phyloP scores from a whole-genome alignment of 2,329 filamentous ascomycete genomes.

The Monilinia polystroma region DNA sequence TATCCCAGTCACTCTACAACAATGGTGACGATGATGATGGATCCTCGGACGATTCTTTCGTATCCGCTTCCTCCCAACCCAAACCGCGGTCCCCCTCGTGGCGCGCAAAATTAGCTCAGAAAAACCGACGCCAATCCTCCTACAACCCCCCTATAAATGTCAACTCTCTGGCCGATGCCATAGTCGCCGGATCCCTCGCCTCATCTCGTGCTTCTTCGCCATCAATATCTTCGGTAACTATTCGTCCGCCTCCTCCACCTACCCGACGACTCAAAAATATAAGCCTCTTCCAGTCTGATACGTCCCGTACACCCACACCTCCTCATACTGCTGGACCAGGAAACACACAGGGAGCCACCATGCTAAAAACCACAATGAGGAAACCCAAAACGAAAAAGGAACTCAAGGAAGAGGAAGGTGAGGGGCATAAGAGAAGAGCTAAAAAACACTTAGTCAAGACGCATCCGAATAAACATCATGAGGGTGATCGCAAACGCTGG shows the following conservation, averaged over 20 bases:
- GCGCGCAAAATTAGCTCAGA: conserved; percentile 33
- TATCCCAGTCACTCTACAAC: conserved; percentile 5
- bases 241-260: conserved; percentile 37
- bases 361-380: conserved; percentile 16
- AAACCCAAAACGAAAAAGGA: conserved; percentile 62
- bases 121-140: conserved; percentile 30
- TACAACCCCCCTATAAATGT: conserved; percentile 48
- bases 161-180: conserved; percentile 68
- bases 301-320: conserved; percentile 22
- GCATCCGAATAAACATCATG: conserved; percentile 71
- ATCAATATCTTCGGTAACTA: conserved; percentile 24
- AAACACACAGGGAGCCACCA: not conserved
- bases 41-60: conserved; percentile 40
- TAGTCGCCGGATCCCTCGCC: conserved; percentile 72
- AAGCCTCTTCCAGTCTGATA: conserved; percentile 41
- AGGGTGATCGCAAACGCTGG: conserved; percentile 74
- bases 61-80: conserved; percentile 36
- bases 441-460: conserved; percentile 60
- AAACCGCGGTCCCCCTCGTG: conserved; percentile 29
- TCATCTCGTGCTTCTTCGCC: conserved; percentile 54
- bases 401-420: conserved; percentile 54
- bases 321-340: not conserved
- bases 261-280: conserved; percentile 40
- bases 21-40: conserved; percentile 28
- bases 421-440: conserved; percentile 50